phyloP scores from a whole-genome alignment of 306 rosid genomes.

The Ormosia semicastrata region DNA sequence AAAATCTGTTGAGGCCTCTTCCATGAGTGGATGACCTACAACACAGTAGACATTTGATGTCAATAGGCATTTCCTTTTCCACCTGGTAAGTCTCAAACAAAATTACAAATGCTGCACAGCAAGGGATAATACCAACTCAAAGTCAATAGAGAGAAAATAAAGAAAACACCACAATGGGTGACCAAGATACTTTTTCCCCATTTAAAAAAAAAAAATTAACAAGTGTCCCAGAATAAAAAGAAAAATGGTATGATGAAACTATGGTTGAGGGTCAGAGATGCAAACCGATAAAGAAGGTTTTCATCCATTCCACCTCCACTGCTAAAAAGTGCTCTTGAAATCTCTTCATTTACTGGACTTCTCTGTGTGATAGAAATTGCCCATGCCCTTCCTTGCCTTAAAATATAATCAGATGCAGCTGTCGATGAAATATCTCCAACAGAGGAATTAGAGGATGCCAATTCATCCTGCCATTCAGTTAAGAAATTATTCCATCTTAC shows the following conservation, averaged over 20 bases:
- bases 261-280: constrained; percentile 19
- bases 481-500: constrained; percentile 22
- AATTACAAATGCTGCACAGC: not conserved
- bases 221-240: not conserved
- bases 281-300: constrained; percentile 76
- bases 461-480: constrained; percentile 51
- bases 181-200: not conserved
- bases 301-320: constrained; percentile 44
- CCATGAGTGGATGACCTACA: constrained; percentile 86
- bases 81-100: not conserved
- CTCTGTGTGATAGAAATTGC: constrained; percentile 74
- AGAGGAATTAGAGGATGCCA: constrained; percentile 44
- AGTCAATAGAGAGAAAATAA: constrained; percentile 1
- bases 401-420: constrained; percentile 37
- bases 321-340: constrained; percentile 43
- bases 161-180: not conserved
- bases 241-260: constrained; percentile 8
- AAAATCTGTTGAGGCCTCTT: constrained; percentile 87
- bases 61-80: constrained; percentile 14
- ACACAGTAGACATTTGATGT: constrained; percentile 19
- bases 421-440: constrained; percentile 46
- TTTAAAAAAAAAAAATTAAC: not conserved
- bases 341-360: constrained; percentile 66
- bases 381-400: constrained; percentile 81
- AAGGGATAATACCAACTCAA: not conserved